These are phyloP conservation scores for Pichia manshurica DNA, from an alignment of 805 yeast genomes.

Conservation along the genomic window DNA sequence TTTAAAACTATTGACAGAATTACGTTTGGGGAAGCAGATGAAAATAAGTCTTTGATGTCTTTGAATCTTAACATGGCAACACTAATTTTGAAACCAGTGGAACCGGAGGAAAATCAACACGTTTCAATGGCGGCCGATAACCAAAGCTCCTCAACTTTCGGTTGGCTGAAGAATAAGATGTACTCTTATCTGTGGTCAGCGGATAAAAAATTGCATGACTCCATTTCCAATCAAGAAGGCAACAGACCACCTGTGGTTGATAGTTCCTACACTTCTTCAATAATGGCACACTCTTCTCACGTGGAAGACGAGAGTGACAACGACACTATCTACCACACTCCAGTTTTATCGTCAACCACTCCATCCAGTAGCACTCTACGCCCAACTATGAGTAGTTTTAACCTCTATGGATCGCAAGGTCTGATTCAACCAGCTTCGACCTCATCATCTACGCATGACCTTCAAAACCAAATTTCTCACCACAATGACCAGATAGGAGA, in stretches of 20 bases:
- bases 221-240: too few relatives aligned
- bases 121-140: slow-evolving; percentile 10
- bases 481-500: not conserved
- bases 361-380: slow-evolving; percentile 10
- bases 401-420: slow-evolving; percentile 16
- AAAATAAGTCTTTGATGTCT: slow-evolving; percentile 44
- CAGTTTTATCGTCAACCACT: slow-evolving; percentile 19
- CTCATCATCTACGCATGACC: not conserved
- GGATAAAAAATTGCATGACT: not conserved
- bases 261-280: not conserved
- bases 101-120: slow-evolving; percentile 20
- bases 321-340: slow-evolving; percentile 26
- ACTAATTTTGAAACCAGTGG: slow-evolving; percentile 59
- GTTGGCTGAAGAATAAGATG: slow-evolving; percentile 25
- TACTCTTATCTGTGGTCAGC: slow-evolving; percentile 15
- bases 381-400: slow-evolving; percentile 15
- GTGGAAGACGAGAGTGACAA: slow-evolving; percentile 17
- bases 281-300: not conserved
- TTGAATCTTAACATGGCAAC: slow-evolving; percentile 66
- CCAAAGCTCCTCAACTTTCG: slow-evolving; percentile 14
- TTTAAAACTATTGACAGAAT: slow-evolving; percentile 53
- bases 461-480: too few relatives aligned
- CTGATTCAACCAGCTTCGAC: slow-evolving; percentile 5
- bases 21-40: slow-evolving; percentile 58
- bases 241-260: not conserved